Evolutionary conservation across 805 yeast genomes (phyloP), one percentile per base, ranked within the genome.

Genomic region (Vanderwaltozyma tropicalis): DNA sequence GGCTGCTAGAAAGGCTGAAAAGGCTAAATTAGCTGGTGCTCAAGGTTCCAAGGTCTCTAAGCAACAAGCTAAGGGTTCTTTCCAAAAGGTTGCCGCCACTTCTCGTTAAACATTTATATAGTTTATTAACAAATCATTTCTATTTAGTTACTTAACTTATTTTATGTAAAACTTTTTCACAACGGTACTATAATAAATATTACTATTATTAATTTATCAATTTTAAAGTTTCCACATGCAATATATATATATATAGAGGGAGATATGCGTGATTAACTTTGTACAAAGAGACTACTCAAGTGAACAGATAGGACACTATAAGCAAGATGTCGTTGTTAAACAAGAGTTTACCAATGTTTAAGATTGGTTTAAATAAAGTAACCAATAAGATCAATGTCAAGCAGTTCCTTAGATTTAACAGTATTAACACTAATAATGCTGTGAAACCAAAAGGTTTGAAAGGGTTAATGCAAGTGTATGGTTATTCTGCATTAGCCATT

Each of bases 51-150:
- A 76, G 72, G 69, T 85, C 66, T 83, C 95, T 61, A 89, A 89
- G 79, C 94, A 86, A 78, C 92, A 81, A 70, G 87, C 89, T 64
- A 87, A 85, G 78, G 96, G 96, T 77, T 86, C 95, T 68, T 85
- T 83, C 86, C 92, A 83, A 73, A 87, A 87, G 77, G 96, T 87
- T 62, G 80, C 78, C 59, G 94, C 96, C 61, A 81, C 94, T 66
- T 86, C 95, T 71, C 95, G 95, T 82, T 87, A 86, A 80, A 62
- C 35, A 21, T 37, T 28, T n/a, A 31, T 26, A 9, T 30, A 35
- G 31, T 35, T 35, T n/a, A 16, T 19, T 30, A 17, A 30, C 25
- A 30, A 35, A 19, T 29, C n/a, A 16, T 7, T n/a, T n/a, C 13
- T 28, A 24, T 28, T 35, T 28, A 29, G 19, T 25, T 25, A 35